Conservation (phyloP, 495 filamentous ascomycete genomes). For the Penicillium macrosclerotiorum region DNA sequence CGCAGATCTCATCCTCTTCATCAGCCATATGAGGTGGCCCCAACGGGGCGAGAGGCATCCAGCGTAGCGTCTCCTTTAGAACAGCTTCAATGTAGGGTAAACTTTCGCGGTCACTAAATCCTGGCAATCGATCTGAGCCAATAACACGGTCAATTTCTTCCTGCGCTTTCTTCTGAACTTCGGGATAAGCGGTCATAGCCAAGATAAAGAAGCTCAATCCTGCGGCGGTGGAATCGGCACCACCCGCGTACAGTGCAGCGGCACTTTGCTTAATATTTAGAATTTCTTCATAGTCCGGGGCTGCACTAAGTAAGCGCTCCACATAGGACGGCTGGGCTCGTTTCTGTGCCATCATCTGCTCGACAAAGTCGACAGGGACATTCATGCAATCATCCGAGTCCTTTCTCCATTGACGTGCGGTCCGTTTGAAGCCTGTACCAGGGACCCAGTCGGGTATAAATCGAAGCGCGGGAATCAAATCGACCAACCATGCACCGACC, state of each 20-base stretch:
- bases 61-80: slow-evolving; percentile 44
- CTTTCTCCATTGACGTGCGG: too few species aligned
- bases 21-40: slow-evolving; percentile 53
- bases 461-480: slow-evolving; percentile 37
- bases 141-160: slow-evolving; percentile 57
- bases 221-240: slow-evolving; percentile 25
- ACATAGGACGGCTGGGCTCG: too few species aligned
- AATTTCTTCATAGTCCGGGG: too few species aligned
- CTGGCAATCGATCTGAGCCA: slow-evolving; percentile 28
- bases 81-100: slow-evolving; percentile 44
- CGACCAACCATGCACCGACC: slow-evolving; percentile 46
- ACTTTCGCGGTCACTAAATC: slow-evolving; percentile 22
- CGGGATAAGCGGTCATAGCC: slow-evolving; percentile 47
- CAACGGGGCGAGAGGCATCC: slow-evolving; percentile 43
- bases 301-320: too few species aligned
- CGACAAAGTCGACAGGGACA: too few species aligned
- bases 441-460: too few species aligned
- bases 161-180: slow-evolving; percentile 52
- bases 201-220: slow-evolving; percentile 49
- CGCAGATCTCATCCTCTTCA: slow-evolving; percentile 52
- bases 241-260: too few species aligned
- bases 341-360: too few species aligned
- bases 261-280: too few species aligned
- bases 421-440: too few species aligned
- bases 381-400: too few species aligned